Base-by-base conservation (phyloP, 2,329 filamentous ascomycete genomes). In the Erysiphe pulchra region DNA sequence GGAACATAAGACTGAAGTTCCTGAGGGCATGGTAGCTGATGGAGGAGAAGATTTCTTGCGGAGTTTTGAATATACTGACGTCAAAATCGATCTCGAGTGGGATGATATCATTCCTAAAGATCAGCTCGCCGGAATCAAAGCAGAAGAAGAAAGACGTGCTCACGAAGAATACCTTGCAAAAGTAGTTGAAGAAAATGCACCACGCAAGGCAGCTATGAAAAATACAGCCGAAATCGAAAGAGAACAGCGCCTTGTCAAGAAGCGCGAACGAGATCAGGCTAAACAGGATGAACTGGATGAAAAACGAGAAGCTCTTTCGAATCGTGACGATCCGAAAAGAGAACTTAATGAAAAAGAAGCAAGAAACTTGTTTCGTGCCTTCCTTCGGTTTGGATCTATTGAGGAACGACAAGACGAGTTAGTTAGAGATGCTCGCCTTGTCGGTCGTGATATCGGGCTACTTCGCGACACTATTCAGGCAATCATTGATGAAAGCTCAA, bases 51-150 rank as follows among this genome's bases (percentile, higher is more conserved):
- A 93, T 50, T 98, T 95, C 61, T 77, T 98, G 65, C 76, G 72
- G 53, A 78, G 75, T 49, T 82, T 82, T 53, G 85, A 95, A 57
- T 92, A 93, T 56, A 94, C 90, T 1, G 90, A 98, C 60, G 87
- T 95, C 61, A 95, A 95, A 63, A 81, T 95, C 20, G 82, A 95
- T 51, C 75, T 95, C 24, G 85, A 92, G 53, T 98, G 90, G 90
- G 90, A 98, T 55, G 81, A 95, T 52, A 98, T 98, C 55, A 95
- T 98, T 53, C 92, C 90, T 0, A 85, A 86, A 48, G 85, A 93
- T 8, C 77, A 93, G 55, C 71, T 98, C 16, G 86, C 86, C 14
- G 77, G 77, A 49, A 80, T 95, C 62, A 93, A 92, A 60, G 77
- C 76, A 0, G 83, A 92, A 44, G 87, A 95, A 55, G 81, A 92